Percentiles rank a stretch among this genome's conserved stretches.
These are phyloP conservation scores for Themeda triandra DNA, from an alignment of 176 grass and related monocot species.

Conservation along the genomic window DNA sequence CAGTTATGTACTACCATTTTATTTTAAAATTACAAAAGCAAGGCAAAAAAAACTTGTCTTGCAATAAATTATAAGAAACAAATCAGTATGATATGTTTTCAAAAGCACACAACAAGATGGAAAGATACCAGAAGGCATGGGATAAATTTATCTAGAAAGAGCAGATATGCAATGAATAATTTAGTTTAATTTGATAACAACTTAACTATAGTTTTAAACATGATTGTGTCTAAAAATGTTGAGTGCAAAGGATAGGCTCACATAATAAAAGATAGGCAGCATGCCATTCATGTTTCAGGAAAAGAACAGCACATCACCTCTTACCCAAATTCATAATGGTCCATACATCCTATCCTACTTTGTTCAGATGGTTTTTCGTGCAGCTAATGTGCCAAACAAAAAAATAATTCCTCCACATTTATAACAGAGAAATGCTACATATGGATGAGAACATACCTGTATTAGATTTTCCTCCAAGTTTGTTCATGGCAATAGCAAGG, in stretches of 20 bases:
- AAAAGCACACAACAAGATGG: not conserved
- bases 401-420: not conserved
- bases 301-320: not conserved
- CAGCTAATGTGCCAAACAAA: not conserved
- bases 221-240: not conserved
- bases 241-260: not conserved
- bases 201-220: not conserved
- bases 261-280: not conserved
- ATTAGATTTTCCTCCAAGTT: conserved; percentile 98
- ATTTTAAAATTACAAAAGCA: conserved; percentile 1
- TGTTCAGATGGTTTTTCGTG: not conserved
- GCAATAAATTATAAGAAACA: not conserved
- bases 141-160: conserved; percentile 15
- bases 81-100: not conserved
- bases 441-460: conserved; percentile 62
- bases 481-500: conserved; percentile 98
- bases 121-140: not conserved
- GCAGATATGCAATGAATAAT: not conserved
- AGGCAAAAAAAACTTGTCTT: not conserved
- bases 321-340: not conserved
- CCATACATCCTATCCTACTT: not conserved
- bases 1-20: not conserved
- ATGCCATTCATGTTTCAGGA: not conserved
- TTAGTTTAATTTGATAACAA: conserved; percentile 5
- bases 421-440: not conserved